These are phyloP conservation scores for Harringtonia aguacate DNA, from an alignment of 2,329 filamentous ascomycete species.

Conservation along the genomic window DNA sequence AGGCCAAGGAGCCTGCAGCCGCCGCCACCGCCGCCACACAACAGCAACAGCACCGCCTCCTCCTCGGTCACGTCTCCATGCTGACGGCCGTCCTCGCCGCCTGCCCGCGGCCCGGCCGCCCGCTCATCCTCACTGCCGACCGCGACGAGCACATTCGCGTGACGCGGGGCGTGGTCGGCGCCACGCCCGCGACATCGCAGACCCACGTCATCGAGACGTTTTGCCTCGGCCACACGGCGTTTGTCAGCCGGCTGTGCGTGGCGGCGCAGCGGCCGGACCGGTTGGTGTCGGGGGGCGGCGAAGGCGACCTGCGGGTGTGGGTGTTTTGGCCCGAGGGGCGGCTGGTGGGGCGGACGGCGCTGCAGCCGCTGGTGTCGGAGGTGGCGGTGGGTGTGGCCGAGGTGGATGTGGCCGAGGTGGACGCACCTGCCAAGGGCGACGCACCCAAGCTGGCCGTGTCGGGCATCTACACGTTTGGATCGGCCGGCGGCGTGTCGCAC, in stretches of 20 bases:
- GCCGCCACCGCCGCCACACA: slow-evolving; percentile 10
- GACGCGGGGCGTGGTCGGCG: slow-evolving; percentile 52
- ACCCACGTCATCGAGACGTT: slow-evolving; percentile 81
- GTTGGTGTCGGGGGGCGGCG: slow-evolving; percentile 80
- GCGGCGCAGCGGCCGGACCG: slow-evolving; percentile 43
- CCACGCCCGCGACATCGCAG: slow-evolving; percentile 41
- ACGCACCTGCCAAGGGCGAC: neutral
- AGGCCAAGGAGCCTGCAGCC: slow-evolving; percentile 10
- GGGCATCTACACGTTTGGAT: slow-evolving; percentile 23
- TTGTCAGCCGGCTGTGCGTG: slow-evolving; percentile 67
- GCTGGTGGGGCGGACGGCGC: slow-evolving; percentile 41
- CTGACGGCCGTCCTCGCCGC: slow-evolving; percentile 63
- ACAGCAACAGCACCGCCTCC: slow-evolving; percentile 30
- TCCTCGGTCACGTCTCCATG: slow-evolving; percentile 93
- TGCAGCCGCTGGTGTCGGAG: slow-evolving; percentile 40
- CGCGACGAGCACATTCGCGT: slow-evolving; percentile 72
- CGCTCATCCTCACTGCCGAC: slow-evolving; percentile 45
- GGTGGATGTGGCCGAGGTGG: too few species aligned
- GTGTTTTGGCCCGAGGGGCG: slow-evolving; percentile 53
- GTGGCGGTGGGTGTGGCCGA: slow-evolving; percentile 19
- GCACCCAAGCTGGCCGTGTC: slow-evolving; percentile 35
- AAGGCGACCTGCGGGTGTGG: slow-evolving; percentile 71
- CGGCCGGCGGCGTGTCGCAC: slow-evolving; percentile 15
- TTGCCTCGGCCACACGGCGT: slow-evolving; percentile 80
- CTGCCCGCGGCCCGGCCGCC: slow-evolving; percentile 24